Conservation (phyloP, 2,329 filamentous ascomycete genomes). For the Fusarium newnesense region DNA sequence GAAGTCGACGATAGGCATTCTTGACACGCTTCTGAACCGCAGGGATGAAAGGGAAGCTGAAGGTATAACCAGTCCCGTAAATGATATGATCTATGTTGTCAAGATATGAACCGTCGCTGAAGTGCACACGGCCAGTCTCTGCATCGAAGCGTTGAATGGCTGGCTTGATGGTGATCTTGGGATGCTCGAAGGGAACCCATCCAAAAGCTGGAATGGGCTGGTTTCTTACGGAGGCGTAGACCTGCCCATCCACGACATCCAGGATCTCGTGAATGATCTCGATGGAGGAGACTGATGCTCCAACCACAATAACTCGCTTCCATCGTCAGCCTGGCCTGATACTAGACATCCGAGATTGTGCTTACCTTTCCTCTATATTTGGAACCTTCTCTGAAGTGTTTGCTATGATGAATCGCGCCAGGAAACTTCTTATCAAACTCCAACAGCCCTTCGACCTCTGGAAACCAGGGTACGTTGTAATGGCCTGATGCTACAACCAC, state of each 20-base stretch:
- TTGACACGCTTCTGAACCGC: slow-evolving; percentile 14
- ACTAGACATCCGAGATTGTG: accelerated
- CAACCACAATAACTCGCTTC: slow-evolving; percentile 26
- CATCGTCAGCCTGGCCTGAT: not conserved
- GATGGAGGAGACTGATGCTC: slow-evolving; percentile 22
- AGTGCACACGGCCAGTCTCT: slow-evolving; percentile 4
- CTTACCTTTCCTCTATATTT: slow-evolving; percentile 18
- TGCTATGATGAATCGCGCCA: slow-evolving; percentile 14
- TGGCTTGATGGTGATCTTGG: slow-evolving; percentile 22
- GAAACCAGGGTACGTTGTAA: slow-evolving; percentile 32
- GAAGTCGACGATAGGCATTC: slow-evolving; percentile 10
- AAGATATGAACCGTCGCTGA: slow-evolving; percentile 15
- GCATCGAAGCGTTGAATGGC: slow-evolving; percentile 12
- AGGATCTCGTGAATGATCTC: slow-evolving; percentile 29
- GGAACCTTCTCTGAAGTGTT: slow-evolving; percentile 10
- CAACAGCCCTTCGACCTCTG: slow-evolving; percentile 10
- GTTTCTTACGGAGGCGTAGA: slow-evolving; percentile 16
- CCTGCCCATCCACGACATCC: not conserved
- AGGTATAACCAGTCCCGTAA: slow-evolving; percentile 25
- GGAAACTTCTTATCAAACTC: slow-evolving; percentile 13
- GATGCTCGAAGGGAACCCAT: slow-evolving; percentile 28
- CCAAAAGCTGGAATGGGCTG: slow-evolving; percentile 19
- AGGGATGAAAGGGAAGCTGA: slow-evolving; percentile 24
- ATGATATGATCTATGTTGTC: slow-evolving; percentile 24
- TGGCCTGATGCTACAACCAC: slow-evolving; percentile 26